These are phyloP conservation scores for Allium sativum DNA, from an alignment of 106 monocot genomes.

Conservation along the genomic window DNA sequence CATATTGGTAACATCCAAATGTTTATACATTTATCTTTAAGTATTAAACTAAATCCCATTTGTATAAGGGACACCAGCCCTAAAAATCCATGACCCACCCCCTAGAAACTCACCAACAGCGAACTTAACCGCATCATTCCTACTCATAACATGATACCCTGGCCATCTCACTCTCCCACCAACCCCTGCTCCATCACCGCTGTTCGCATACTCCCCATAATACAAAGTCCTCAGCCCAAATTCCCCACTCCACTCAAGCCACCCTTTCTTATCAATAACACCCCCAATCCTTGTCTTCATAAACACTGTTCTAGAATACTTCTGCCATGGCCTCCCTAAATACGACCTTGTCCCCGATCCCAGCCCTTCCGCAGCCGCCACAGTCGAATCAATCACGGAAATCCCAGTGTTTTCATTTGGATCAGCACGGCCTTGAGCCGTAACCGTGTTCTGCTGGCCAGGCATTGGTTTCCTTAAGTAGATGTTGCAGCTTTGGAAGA, in stretches of 20 bases:
- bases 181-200: constrained; percentile 23
- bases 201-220: constrained; percentile 44
- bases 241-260: constrained; percentile 29
- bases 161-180: constrained; percentile 30
- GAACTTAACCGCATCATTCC: constrained; percentile 3
- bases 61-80: not conserved
- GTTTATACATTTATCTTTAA: too few species aligned
- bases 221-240: constrained; percentile 35
- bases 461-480: constrained; percentile 45
- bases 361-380: constrained; percentile 38
- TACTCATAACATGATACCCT: constrained; percentile 25
- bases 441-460: constrained; percentile 15
- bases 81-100: constrained; percentile 10
- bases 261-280: constrained; percentile 23
- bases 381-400: constrained; percentile 44
- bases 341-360: constrained; percentile 24
- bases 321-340: constrained; percentile 54
- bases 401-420: constrained; percentile 75
- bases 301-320: constrained; percentile 31
- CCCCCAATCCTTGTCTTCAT: constrained; percentile 34
- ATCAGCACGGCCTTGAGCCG: constrained; percentile 35
- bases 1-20: too few species aligned
- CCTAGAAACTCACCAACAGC: constrained; percentile 4
- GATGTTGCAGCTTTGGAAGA: constrained; percentile 19
- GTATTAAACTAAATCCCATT: constrained; percentile 1